Conservation (phyloP, 1,284 basidiomycete species). For the Termitomyces sp. region DNA sequence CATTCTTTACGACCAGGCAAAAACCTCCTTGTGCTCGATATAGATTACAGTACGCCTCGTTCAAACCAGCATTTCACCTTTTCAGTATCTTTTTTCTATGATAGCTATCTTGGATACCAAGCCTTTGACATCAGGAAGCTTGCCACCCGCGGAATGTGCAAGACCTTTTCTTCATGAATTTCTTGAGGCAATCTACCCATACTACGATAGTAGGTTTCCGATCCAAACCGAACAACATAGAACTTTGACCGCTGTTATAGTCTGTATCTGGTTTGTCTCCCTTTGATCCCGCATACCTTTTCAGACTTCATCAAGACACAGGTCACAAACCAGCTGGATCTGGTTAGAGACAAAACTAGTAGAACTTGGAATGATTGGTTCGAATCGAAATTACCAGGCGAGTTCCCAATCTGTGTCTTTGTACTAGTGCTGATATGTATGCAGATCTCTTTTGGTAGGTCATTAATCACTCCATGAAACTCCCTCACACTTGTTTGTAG, state of each 20-base stretch:
- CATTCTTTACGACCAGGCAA: slow-evolving; percentile 73
- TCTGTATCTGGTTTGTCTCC: slow-evolving; percentile 67
- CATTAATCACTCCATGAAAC: not conserved
- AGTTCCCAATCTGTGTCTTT: slow-evolving; percentile 11
- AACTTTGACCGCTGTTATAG: slow-evolving; percentile 19
- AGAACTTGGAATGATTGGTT: slow-evolving; percentile 82
- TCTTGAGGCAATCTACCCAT: slow-evolving; percentile 69
- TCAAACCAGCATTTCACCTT: not conserved
- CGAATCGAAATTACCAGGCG: slow-evolving; percentile 67
- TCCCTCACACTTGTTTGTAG: slow-evolving; percentile 28
- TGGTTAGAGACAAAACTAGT: slow-evolving; percentile 91
- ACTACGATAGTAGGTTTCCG: slow-evolving; percentile 61
- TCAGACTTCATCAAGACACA: slow-evolving; percentile 19
- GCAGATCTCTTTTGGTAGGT: slow-evolving; percentile 56
- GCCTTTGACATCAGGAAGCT: slow-evolving; percentile 69
- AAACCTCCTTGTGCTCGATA: slow-evolving; percentile 78
- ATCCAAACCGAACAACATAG: not conserved
- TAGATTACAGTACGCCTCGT: slow-evolving; percentile 71
- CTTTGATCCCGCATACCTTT: not conserved
- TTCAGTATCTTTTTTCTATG: slow-evolving; percentile 13
- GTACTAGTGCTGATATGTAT: not conserved
- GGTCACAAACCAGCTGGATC: slow-evolving; percentile 85
- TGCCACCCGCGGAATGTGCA: slow-evolving; percentile 78
- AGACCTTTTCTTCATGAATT: slow-evolving; percentile 83
- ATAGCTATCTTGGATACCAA: slow-evolving; percentile 81